These are phyloP conservation scores for thale cress (Arabidopsis thaliana) DNA, from an alignment of 345 rosid genomes.

Conservation along the genomic window TAIR10.1 NC_003070.9:20491001-20491500, in stretches of 20 bases:
- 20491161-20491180: slow-evolving; percentile 15
- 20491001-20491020: too few relatives aligned
- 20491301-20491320: background rate
- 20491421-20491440: too few relatives aligned
- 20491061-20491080: too few relatives aligned
- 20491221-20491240: slow-evolving; percentile 7
- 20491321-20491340: slow-evolving; percentile 3
- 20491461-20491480: too few relatives aligned
- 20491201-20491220: slow-evolving; percentile 4
- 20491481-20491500: too few relatives aligned
- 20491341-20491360: background rate
- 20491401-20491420: too few relatives aligned
- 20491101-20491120: too few relatives aligned
- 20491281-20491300: slow-evolving; percentile 25
- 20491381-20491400: background rate
- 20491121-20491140: background rate
- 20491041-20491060: too few relatives aligned
- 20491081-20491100: too few relatives aligned
- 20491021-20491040: too few relatives aligned
- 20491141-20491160: background rate
- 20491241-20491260: slow-evolving; percentile 19
- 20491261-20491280: slow-evolving; percentile 21
- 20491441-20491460: too few relatives aligned
- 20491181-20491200: background rate
- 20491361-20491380: background rate